Base-by-base conservation (phyloP, 495 filamentous ascomycete genomes). In the Neurospora sp. region DNA sequence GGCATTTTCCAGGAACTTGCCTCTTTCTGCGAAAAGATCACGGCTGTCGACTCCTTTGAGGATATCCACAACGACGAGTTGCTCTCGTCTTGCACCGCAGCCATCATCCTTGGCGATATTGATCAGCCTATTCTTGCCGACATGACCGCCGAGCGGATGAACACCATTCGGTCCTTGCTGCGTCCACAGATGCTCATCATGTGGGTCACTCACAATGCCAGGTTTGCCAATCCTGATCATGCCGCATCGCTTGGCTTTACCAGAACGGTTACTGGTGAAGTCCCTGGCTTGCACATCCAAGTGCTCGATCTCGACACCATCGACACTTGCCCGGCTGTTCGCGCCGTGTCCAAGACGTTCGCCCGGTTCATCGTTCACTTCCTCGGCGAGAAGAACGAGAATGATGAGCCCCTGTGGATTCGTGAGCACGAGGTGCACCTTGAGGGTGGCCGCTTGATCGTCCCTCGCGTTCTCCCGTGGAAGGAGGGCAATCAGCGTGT, bases 221-320 rank as follows among this genome's bases (percentile, higher is more conserved):
- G 75, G 7, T 72, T 70, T 35, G 31, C 69, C 16, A 80, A 81
- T 39, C 82, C 84, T 0, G 79, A 83, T 0, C 72, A 81, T 37
- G 83, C 84, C 1, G 82, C 83, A 0, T 83, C 81, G 3, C 79
- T 85, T 12, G 84, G 84, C 0, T 85, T 86, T 69, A 77, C 81
- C 3, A 80, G 84, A 38, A 84, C 84, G 0, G 70, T 85, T 44
- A 74, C 76, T 0, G 84, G 83, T 9, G 84, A 86, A 72, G 78
- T 82, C 8, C 82, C 84, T 0, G 75, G 77, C 12, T 72, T 86
- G 37, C 73, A 42, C 1, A 46, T 86, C 18, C 84, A 84, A 74
- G 72, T 84, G 71, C 77, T 86, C 2, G 84, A 86, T 69, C 73
- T 86, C 20, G 83, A 82, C 10, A 62, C 72, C 11, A 38, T 75